Conservation (phyloP, 768 basidiomycete species). For the Imleria badia region DNA sequence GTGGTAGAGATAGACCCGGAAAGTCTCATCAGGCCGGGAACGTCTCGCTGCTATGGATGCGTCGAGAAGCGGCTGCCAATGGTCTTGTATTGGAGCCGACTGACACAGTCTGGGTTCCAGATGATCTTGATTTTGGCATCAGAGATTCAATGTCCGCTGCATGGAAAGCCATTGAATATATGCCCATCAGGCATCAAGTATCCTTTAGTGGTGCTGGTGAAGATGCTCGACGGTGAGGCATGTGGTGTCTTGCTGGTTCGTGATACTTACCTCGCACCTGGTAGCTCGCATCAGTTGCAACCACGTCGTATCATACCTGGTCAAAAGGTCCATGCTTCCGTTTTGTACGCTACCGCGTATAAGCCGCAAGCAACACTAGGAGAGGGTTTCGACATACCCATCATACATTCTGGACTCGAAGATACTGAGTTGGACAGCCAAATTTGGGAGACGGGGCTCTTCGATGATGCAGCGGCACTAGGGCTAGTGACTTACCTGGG, state of each 20-base stretch:
- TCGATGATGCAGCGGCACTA: slow-evolving; percentile 14
- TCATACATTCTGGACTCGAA: not conserved
- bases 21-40: too few relatives aligned
- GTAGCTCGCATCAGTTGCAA: slow-evolving; percentile 15
- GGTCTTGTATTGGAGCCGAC: slow-evolving; percentile 30
- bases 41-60: slow-evolving; percentile 30
- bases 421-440: slow-evolving; percentile 2
- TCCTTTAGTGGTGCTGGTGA: slow-evolving; percentile 20
- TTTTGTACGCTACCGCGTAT: slow-evolving; percentile 23
- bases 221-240: slow-evolving; percentile 16
- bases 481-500: slow-evolving; percentile 12
- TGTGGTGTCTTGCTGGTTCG: not conserved
- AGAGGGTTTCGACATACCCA: slow-evolving; percentile 25
- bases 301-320: slow-evolving; percentile 30
- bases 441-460: slow-evolving; percentile 24
- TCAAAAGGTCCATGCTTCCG: slow-evolving; percentile 27
- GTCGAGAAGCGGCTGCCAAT: slow-evolving; percentile 24
- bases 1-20: slow-evolving; percentile 21
- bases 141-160: slow-evolving; percentile 18
- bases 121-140: slow-evolving; percentile 24
- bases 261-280: not conserved
- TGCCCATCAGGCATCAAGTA: slow-evolving; percentile 27
- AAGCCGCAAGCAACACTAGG: slow-evolving; percentile 18
- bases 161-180: slow-evolving; percentile 19
- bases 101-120: slow-evolving; percentile 28